Evolutionary conservation across 345 rosid genomes (phyloP), one percentile per base, ranked within the genome.

Genomic region (Eucalyptus shirleyi): DNA sequence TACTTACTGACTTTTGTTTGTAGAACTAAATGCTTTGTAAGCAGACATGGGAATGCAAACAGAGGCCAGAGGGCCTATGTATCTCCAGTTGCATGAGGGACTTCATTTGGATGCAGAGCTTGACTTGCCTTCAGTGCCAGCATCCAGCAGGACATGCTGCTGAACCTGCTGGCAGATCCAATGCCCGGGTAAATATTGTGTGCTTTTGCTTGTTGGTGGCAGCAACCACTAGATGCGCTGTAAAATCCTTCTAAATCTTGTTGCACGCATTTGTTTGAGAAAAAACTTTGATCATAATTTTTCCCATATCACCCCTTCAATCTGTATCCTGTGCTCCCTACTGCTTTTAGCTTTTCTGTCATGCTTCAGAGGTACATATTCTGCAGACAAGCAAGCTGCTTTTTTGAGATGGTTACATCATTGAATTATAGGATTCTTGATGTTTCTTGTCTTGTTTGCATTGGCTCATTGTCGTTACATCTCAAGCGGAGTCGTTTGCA

Each of bases 11-110:
- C 90, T 72, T 40, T 49, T 91, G 87, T 86, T 87, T 92, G 83
- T 96, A 95, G 98, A 97, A 93, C 99, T 95, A 88, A 98, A 96
- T 94, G 97, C 96, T 77, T 88, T 96, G 89, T 98, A 97, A 92
- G 98, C 96, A 72, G 99, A 96, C 92, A 95, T 94, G 99, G 97
- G 97, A 89, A 92, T 92, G 89, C 98, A 96, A 93, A 94, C 94
- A 53, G 97, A 97, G 93, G 90, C 96, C 51, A 98, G 95, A 24
- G 94, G 96, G 67, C 99, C 98, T 88, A 96, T 98, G 37, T 96
- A 94, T 93, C 95, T 97, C 89, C 98, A 96, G 93, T 96, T 97
- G 86, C 97, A 97, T 69, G 94, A 91, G 90, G 98, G 96, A 90
- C 93, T 96, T 0, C 94, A 95, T 93, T 92, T 95, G 89, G 96